These are phyloP conservation scores for Leccinum arenicola DNA, from an alignment of 768 basidiomycete genomes.

Conservation along the genomic window DNA sequence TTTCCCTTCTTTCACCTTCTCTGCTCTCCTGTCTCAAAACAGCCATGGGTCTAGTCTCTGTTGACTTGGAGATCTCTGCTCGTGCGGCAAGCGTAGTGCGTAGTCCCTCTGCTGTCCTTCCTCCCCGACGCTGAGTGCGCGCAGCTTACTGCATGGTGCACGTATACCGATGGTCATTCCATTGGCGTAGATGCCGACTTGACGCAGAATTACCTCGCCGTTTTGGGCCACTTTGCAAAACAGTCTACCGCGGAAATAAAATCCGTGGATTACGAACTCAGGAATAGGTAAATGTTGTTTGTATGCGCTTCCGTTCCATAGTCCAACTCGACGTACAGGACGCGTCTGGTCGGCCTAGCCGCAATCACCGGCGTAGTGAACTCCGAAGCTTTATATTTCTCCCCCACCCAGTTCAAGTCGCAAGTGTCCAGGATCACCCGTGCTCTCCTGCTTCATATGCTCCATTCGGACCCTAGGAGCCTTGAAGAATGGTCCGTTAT, in stretches of 20 bases:
- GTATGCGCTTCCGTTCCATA: neutral
- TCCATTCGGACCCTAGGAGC: slow-evolving; percentile 54
- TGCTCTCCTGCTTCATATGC: slow-evolving; percentile 66
- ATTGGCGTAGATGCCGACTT: slow-evolving; percentile 74
- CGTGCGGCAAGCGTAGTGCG: slow-evolving; percentile 79
- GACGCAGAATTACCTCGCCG: slow-evolving; percentile 67
- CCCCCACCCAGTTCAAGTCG: slow-evolving; percentile 63
- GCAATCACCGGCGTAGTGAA: slow-evolving; percentile 77
- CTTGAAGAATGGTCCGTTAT: slow-evolving; percentile 66
- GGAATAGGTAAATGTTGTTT: slow-evolving; percentile 58
- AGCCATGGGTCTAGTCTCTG: slow-evolving; percentile 50
- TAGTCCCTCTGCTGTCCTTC: slow-evolving; percentile 8
- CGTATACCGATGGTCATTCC: slow-evolving; percentile 83
- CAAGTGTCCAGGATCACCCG: slow-evolving; percentile 72
- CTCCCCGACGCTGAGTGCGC: neutral
- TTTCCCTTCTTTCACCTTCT: slow-evolving; percentile 68
- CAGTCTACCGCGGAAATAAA: slow-evolving; percentile 51
- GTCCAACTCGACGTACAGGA: slow-evolving; percentile 41
- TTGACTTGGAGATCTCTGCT: slow-evolving; percentile 73
- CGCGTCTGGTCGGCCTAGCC: slow-evolving; percentile 82
- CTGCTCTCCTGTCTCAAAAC: slow-evolving; percentile 64
- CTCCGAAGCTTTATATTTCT: slow-evolving; percentile 80
- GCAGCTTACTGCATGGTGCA: slow-evolving; percentile 89
- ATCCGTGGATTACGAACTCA: slow-evolving; percentile 61
- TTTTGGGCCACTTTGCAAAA: slow-evolving; percentile 60